These are phyloP conservation scores for Paecilomyces niveus DNA, from an alignment of 2,329 filamentous ascomycete genomes.

Conservation along the genomic window DNA sequence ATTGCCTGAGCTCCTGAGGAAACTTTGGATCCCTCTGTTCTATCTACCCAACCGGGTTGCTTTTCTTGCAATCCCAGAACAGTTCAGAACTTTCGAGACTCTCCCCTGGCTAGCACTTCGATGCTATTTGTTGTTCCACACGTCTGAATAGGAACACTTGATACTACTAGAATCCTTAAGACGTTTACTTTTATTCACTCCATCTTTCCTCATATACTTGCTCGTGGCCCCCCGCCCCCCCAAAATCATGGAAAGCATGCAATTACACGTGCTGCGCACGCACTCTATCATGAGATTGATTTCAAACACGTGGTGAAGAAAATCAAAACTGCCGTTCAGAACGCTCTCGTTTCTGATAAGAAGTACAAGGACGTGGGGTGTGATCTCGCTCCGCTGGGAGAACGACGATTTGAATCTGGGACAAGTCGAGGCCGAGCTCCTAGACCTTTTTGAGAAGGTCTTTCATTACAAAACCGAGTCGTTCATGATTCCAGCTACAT, in stretches of 20 bases:
- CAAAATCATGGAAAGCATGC: neutral
- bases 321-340: slow-evolving; percentile 1
- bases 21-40: too few relatives aligned
- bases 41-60: too few relatives aligned
- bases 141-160: too few relatives aligned
- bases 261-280: neutral
- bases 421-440: neutral
- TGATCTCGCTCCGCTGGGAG: slow-evolving; percentile 2
- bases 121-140: too few relatives aligned
- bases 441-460: neutral
- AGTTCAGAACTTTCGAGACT: too few relatives aligned
- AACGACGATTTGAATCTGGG: slow-evolving; percentile 5
- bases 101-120: too few relatives aligned
- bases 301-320: slow-evolving; percentile 1
- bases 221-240: too few relatives aligned
- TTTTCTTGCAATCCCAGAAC: too few relatives aligned
- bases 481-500: slow-evolving; percentile 1
- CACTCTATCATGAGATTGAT: neutral
- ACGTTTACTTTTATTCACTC: too few relatives aligned
- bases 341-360: slow-evolving; percentile 1
- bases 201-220: too few relatives aligned
- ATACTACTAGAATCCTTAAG: too few relatives aligned
- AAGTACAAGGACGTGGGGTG: slow-evolving; percentile 1
- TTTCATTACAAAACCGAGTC: slow-evolving; percentile 1
- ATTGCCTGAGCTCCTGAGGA: too few relatives aligned